Evolutionary conservation across 805 yeast species (phyloP).

Genomic region (Candida koratica): DNA sequence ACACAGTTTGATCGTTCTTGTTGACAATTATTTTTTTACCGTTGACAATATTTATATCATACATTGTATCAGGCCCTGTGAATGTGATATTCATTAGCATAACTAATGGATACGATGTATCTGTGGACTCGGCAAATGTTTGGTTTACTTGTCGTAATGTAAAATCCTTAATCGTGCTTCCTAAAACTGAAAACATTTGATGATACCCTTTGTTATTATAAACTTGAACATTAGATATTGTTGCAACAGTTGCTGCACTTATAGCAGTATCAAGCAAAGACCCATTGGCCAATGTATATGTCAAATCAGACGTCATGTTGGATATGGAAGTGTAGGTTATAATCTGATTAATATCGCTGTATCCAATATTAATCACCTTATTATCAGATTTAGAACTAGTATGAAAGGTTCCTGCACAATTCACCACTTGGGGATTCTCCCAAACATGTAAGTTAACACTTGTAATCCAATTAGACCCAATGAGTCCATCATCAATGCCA

Average conservation of each 20-base stretch:
- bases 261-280: constrained; percentile 26
- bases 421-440: constrained; percentile 42
- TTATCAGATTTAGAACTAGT: constrained; percentile 11
- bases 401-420: constrained; percentile 37
- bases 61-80: neutral
- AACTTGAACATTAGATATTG: constrained; percentile 35
- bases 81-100: constrained; percentile 7
- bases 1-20: neutral
- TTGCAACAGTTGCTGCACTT: constrained; percentile 25
- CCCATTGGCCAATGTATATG: constrained; percentile 38
- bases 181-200: constrained; percentile 31
- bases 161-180: constrained; percentile 8
- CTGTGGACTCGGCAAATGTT: constrained; percentile 11
- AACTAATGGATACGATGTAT: constrained; percentile 28
- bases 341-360: constrained; percentile 25
- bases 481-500: constrained; percentile 32
- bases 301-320: constrained; percentile 30
- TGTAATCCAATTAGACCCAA: constrained; percentile 56
- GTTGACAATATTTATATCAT: constrained; percentile 5
- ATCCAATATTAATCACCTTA: constrained; percentile 8
- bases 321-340: constrained; percentile 33
- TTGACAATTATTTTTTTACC: constrained; percentile 1
- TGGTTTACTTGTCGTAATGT: neutral
- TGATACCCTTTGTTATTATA: constrained; percentile 37
- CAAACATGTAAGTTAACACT: constrained; percentile 54